Conservation (phyloP, 352 stramenopile species). For the Globisporangium cederbergense region DNA sequence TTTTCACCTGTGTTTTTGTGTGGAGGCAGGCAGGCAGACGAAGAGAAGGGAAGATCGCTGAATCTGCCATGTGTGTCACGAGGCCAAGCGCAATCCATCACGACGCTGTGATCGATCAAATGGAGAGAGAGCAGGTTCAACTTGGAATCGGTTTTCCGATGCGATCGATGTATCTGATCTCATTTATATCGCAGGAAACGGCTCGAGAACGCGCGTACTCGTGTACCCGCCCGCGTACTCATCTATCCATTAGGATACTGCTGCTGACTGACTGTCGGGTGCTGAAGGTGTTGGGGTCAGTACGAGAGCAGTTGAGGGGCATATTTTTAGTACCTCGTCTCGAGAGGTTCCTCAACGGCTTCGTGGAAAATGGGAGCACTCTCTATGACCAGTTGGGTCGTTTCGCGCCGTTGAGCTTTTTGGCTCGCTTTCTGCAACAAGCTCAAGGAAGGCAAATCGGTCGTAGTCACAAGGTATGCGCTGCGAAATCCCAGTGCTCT, state of each 20-base stretch:
- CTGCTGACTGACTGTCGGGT: neutral
- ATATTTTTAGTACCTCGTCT: slow-evolving; percentile 18
- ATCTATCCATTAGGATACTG: slow-evolving; percentile 1
- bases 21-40: neutral
- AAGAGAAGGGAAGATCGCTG: slow-evolving; percentile 4
- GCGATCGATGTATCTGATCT: neutral
- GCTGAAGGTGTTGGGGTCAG: too few relatives aligned
- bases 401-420: slow-evolving; percentile 11
- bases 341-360: slow-evolving; percentile 20
- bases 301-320: slow-evolving; percentile 11
- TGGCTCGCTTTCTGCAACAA: slow-evolving; percentile 12
- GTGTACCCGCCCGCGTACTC: neutral
- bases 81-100: neutral
- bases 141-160: neutral
- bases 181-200: slow-evolving; percentile 5
- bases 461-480: neutral
- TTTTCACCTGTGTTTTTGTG: neutral
- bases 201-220: neutral
- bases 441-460: slow-evolving; percentile 4
- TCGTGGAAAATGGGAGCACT: slow-evolving; percentile 19
- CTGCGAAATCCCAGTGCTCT: slow-evolving; percentile 7
- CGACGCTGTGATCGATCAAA: slow-evolving; percentile 3
- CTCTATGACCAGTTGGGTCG: slow-evolving; percentile 13
- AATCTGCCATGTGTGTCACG: slow-evolving; percentile 5
- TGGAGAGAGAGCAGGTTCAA: slow-evolving; percentile 1